Conservation (phyloP, 495 filamentous ascomycete species). For the Tetracladium setigerum region DNA sequence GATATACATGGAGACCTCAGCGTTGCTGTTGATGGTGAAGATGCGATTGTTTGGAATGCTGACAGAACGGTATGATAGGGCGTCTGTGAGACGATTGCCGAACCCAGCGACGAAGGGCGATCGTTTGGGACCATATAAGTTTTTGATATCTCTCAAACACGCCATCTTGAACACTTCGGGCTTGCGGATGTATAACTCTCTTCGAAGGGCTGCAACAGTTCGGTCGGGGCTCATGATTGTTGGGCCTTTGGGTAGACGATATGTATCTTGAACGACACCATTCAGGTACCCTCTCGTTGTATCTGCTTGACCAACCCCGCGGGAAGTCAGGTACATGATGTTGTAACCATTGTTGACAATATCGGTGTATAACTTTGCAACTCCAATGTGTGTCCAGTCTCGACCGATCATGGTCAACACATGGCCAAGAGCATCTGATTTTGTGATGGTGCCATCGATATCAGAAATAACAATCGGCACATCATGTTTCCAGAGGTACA, state of each 20-base stretch:
- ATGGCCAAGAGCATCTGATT: constrained; percentile 96
- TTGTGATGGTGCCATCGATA: constrained; percentile 98
- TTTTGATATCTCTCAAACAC: constrained; percentile 86
- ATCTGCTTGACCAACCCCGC: constrained; percentile 89
- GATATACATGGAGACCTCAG: constrained; percentile 89
- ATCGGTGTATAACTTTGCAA: constrained; percentile 94
- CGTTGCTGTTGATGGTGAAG: constrained; percentile 98
- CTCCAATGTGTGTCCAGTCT: constrained; percentile 95
- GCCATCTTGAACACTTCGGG: constrained; percentile 99
- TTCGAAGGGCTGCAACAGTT: constrained; percentile 88
- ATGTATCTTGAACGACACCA: constrained; percentile 82
- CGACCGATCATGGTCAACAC: constrained; percentile 96
- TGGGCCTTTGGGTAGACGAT: constrained; percentile 78
- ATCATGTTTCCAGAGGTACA: constrained; percentile 89
- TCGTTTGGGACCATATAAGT: constrained; percentile 70
- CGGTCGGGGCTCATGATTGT: constrained; percentile 93
- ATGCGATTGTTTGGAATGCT: constrained; percentile 91
- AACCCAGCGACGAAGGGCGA: constrained; percentile 96
- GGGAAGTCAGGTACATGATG: constrained; percentile 94
- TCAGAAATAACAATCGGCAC: constrained; percentile 94
- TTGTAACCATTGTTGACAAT: constrained; percentile 97
- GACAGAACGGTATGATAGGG: constrained; percentile 89
- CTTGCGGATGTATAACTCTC: constrained; percentile 93
- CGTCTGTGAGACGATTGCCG: constrained; percentile 93
- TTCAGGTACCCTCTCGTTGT: constrained; percentile 85